Evolutionary conservation across 2,329 filamentous ascomycete genomes (phyloP), one percentile per base, ranked within the genome.

Genomic region (Albophoma yamanashiensis): DNA sequence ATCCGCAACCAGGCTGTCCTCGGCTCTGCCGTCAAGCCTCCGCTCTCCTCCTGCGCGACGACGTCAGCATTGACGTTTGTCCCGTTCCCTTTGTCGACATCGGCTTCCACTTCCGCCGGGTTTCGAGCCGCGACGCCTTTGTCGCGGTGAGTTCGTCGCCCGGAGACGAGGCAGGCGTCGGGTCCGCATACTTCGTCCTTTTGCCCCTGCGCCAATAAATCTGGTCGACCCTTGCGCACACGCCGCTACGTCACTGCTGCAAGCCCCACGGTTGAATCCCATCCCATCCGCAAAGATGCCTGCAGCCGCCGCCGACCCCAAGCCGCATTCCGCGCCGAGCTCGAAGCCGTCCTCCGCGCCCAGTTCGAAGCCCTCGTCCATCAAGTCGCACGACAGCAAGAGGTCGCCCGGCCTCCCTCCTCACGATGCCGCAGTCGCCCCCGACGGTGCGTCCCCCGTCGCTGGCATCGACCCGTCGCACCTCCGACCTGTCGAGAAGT

Each of bases 301-400:
- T 63, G 67, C 71, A 42, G 64, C 67, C 61, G 64, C 66, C 53
- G 58, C 62, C 63, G 67, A 70, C 40, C 70, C 71, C 55, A 73
- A 75, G 62, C 71, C 74, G 38, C 69, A 75, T 57, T 79, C 79
- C 59, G 71, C 70, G 62, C 71, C 75, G 64, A 77, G 75, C 57
- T 82, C 79, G 27, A 79, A 81, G 63, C 71, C 79, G 8, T 20
- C 40, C 20, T 79, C 79, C 59, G 71, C 70, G 62, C 71, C 75
- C 63, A 77, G 75, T 57, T 82, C 79, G 31, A 79, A 81, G 63
- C 71, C 79, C 20, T 78, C 79, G 20, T 82, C 79, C 11, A 69
- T 82, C 65, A 78, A 74, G 64, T 82, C 80, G 39, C 71, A 79
- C 60, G 76, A 80, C 64, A 68, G 68, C 61, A 74, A 70, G 61